Conservation (phyloP, 148 eudicot species). For the Cornus florida region DNA sequence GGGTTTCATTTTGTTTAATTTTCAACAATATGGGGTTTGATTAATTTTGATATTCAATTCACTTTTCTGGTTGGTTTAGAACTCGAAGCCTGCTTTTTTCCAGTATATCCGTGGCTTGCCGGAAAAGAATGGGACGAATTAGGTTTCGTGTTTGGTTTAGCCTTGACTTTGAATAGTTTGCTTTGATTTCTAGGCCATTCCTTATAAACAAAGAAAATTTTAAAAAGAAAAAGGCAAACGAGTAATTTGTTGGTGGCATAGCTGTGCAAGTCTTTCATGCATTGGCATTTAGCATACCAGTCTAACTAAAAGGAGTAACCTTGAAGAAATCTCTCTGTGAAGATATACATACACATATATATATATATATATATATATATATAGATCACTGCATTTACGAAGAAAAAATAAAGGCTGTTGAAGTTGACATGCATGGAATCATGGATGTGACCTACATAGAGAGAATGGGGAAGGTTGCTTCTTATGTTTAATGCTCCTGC, state of each 20-base stretch:
- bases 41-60: conserved; percentile 15
- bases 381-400: too few species aligned
- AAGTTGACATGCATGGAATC: conserved; percentile 13
- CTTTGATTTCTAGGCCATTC: not conserved
- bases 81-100: conserved; percentile 71
- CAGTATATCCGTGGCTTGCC: conserved; percentile 72
- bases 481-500: conserved; percentile 20
- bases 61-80: conserved; percentile 53
- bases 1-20: not conserved
- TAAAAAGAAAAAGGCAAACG: not conserved
- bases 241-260: conserved; percentile 3
- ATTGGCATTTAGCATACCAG: conserved; percentile 22
- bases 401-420: not conserved
- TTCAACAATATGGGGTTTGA: conserved; percentile 1
- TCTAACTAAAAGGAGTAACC: not conserved
- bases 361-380: not conserved
- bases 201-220: not conserved
- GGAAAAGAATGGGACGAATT: conserved; percentile 29
- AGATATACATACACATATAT: not conserved
- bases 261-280: conserved; percentile 38
- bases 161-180: not conserved
- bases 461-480: conserved; percentile 2
- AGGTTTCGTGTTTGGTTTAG: conserved; percentile 9
- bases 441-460: conserved; percentile 10
- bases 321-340: not conserved